These are phyloP conservation scores for Diaporthe ilicicola DNA, from an alignment of 2,329 filamentous ascomycete genomes.

Conservation along the genomic window DNA sequence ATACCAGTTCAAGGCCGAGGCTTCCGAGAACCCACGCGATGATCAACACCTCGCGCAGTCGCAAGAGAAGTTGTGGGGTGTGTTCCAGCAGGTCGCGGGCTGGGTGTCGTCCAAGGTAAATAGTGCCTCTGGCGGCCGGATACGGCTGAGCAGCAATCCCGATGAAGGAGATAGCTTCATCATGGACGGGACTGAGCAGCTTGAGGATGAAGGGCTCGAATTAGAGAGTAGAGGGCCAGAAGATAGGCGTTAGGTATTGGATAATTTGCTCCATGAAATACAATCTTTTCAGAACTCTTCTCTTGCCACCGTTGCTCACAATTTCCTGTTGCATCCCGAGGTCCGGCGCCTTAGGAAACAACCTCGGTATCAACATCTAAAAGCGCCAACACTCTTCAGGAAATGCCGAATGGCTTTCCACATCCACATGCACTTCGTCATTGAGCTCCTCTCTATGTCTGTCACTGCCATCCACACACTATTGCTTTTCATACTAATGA, in stretches of 20 bases:
- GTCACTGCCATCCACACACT: too few relatives aligned
- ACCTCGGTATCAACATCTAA: background rate
- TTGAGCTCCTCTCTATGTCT: too few relatives aligned
- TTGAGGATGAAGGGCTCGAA: conserved; percentile 48
- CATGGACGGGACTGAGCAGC: conserved; percentile 60
- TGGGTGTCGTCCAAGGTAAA: conserved; percentile 69
- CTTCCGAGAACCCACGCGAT: conserved; percentile 76
- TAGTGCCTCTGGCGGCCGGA: conserved; percentile 63
- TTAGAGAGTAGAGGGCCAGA: conserved; percentile 29
- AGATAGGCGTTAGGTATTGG: conserved; percentile 5
- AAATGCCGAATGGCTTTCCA: too few relatives aligned
- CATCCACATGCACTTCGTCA: too few relatives aligned
- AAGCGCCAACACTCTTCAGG: background rate
- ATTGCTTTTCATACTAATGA: too few relatives aligned
- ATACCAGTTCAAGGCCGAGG: conserved; percentile 96
- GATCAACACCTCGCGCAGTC: conserved; percentile 63
- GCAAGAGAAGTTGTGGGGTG: conserved; percentile 72
- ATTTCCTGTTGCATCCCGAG: background rate
- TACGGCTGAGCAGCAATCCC: conserved; percentile 56
- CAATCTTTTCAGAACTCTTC: background rate
- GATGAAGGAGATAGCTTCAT: conserved; percentile 50
- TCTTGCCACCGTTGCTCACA: background rate
- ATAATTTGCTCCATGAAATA: background rate
- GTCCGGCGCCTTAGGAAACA: too few relatives aligned
- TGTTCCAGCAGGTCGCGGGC: conserved; percentile 59